A percentile compares a stretch with the other conserved stretches of the same genome.
Evolutionary conservation across 2,329 filamentous ascomycete species (phyloP).

Genomic region (Arachnomyces sp.): DNA sequence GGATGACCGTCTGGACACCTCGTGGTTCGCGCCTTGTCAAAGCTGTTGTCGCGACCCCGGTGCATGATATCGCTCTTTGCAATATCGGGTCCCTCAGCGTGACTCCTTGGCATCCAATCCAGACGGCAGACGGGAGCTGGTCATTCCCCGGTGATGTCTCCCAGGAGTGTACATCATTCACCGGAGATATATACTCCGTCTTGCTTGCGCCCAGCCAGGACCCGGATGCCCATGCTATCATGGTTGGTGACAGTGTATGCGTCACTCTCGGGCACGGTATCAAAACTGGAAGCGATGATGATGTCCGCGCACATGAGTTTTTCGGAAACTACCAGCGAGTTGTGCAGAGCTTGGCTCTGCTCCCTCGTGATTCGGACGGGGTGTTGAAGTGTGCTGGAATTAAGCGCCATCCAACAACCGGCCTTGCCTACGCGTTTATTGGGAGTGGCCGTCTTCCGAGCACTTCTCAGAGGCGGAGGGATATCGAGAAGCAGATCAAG

Average conservation of each 20-base stretch:
- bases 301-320: constrained; percentile 47
- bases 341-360: constrained; percentile 29
- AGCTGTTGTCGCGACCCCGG: constrained; percentile 45
- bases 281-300: constrained; percentile 22
- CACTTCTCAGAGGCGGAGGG: no score
- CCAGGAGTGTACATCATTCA: constrained; percentile 33
- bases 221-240: constrained; percentile 44
- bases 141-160: constrained; percentile 40
- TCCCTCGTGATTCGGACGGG: constrained; percentile 33
- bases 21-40: constrained; percentile 42
- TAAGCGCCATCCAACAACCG: constrained; percentile 30
- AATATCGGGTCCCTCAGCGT: constrained; percentile 43
- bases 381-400: constrained; percentile 41
- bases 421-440: constrained; percentile 22
- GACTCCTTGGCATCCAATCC: constrained; percentile 56
- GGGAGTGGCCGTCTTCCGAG: no score
- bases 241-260: constrained; percentile 38
- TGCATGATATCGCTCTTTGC: constrained; percentile 37
- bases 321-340: constrained; percentile 47
- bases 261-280: constrained; percentile 55
- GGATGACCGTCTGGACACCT: constrained; percentile 46
- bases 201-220: constrained; percentile 44
- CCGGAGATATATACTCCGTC: constrained; percentile 51
- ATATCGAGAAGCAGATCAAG: no score
- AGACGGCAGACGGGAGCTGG: constrained; percentile 33